Base-by-base conservation (phyloP, 768 basidiomycete species). In the Serendipita sp. region DNA sequence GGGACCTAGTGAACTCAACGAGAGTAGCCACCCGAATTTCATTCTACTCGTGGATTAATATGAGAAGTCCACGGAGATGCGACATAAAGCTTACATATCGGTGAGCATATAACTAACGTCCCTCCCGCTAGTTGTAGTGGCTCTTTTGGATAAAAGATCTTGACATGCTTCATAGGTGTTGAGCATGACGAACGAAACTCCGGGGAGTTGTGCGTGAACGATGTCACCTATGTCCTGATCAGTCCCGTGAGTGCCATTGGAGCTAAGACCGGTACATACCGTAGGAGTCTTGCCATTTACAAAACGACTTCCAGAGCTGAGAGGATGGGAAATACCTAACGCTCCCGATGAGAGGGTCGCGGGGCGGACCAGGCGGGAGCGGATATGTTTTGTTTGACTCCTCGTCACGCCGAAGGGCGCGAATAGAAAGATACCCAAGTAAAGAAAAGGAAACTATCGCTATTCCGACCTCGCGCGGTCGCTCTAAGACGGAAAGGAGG, bases 131-230 rank as follows among this genome's bases (percentile, higher is more conserved):
- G 66, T 68, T 33, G 60, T 65, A 17, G 60, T 61, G 42, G 68
- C 61, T 14, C 68, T 67, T 34, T 65, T 66, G 30, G 61, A 64
- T 26, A 69, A 41, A 2, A 68, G 64, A 3, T 61, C 64, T 22
- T 66, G 53, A 24, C 64, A 65, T 13, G 53, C 34, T 24, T 60
- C 42, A 30, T 51, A 42, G 14, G 67, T 63, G 44, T 65, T 66
- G 20, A 69, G 42, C n/a, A 68, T 61, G 9, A 68, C 60, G 44
- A 66, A 63, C 3, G 64, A 62, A 26, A 42, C 56, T n/a, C 65
- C 66, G 3, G 66, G 62, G 17, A 68, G 64, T 42, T 62, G 45
- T 17, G 70, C 60, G 60, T 69, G 66, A 14, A 70, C 61, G 9
- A 70, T 16, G 4, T 68, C 64, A 14, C 66, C 66, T 62, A 3